phyloP scores from a whole-genome alignment of 306 rosid species.

The Cucumis sativus region DNA sequence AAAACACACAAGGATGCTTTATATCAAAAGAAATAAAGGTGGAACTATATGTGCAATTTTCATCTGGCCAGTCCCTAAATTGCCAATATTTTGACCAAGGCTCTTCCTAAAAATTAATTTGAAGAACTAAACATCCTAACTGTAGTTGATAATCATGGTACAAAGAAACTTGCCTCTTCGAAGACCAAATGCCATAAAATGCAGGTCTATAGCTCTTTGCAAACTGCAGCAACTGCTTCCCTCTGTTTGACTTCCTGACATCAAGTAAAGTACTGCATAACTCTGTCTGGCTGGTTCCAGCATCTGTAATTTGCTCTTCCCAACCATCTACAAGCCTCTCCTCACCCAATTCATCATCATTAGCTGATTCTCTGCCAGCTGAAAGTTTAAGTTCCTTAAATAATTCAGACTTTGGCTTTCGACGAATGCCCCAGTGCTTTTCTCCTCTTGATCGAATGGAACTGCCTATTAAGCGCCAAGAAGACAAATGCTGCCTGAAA shows the following conservation, averaged over 20 bases:
- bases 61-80: too few relatives aligned
- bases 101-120: too few relatives aligned
- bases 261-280: constrained; percentile 22
- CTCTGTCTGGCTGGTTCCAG: constrained; percentile 24
- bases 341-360: constrained; percentile 33
- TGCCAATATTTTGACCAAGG: too few relatives aligned
- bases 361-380: constrained; percentile 28
- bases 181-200: constrained; percentile 75
- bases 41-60: too few relatives aligned
- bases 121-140: too few relatives aligned
- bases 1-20: too few relatives aligned
- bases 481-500: constrained; percentile 57
- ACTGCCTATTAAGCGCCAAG: constrained; percentile 52
- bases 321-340: constrained; percentile 46
- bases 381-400: constrained; percentile 73
- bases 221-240: constrained; percentile 73
- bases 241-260: constrained; percentile 25
- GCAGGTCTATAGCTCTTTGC: constrained; percentile 85
- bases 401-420: constrained; percentile 45
- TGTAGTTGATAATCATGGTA: neutral
- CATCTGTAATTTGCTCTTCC: constrained; percentile 30
- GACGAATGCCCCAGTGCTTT: constrained; percentile 73
- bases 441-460: constrained; percentile 41
- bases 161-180: constrained; percentile 46
- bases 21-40: too few relatives aligned